A percentile compares a stretch with the other conserved stretches of the same genome.
Conservation (phyloP, 257 asterid genomes). For the Anisodus acutangulus region DNA sequence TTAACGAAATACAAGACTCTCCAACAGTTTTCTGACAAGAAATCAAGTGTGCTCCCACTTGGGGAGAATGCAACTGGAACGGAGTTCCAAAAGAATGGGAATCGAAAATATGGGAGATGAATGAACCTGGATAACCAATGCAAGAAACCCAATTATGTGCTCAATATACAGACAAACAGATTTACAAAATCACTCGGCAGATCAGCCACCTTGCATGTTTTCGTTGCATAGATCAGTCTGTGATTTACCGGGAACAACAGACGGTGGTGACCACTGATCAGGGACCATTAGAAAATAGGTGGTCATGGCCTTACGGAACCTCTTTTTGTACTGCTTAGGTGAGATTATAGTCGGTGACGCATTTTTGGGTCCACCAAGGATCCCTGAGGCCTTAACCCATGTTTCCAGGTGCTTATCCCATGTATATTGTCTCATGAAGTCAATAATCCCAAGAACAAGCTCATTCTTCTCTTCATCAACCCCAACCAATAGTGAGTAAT, state of each 20-base stretch:
- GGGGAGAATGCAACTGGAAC: conserved; percentile 40
- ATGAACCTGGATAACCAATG: conserved; percentile 42
- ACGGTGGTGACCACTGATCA: conserved; percentile 91
- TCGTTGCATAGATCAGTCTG: conserved; percentile 64
- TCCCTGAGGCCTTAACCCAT: conserved; percentile 94
- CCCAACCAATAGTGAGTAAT: conserved; percentile 89
- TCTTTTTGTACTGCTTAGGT: conserved; percentile 88
- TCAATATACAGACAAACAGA: conserved; percentile 42
- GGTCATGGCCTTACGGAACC: conserved; percentile 95
- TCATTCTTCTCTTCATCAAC: conserved; percentile 89
- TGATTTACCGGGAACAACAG: conserved; percentile 57
- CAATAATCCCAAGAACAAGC: conserved; percentile 93
- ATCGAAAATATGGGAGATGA: conserved; percentile 27
- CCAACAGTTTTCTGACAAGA: conserved; percentile 28
- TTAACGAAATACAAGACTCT: conserved; percentile 32
- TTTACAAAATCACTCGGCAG: conserved; percentile 32
- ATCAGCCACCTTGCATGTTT: conserved; percentile 44
- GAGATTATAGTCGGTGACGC: conserved; percentile 86
- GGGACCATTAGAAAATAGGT: conserved; percentile 93
- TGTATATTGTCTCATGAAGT: conserved; percentile 96
- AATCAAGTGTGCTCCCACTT: conserved; percentile 37
- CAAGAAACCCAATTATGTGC: conserved; percentile 31
- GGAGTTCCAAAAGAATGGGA: conserved; percentile 56
- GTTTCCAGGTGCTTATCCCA: conserved; percentile 99
- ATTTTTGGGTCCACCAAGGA: conserved; percentile 92